These are phyloP conservation scores for Acer saccharum DNA, from an alignment of 345 rosid genomes.

Conservation along the genomic window DNA sequence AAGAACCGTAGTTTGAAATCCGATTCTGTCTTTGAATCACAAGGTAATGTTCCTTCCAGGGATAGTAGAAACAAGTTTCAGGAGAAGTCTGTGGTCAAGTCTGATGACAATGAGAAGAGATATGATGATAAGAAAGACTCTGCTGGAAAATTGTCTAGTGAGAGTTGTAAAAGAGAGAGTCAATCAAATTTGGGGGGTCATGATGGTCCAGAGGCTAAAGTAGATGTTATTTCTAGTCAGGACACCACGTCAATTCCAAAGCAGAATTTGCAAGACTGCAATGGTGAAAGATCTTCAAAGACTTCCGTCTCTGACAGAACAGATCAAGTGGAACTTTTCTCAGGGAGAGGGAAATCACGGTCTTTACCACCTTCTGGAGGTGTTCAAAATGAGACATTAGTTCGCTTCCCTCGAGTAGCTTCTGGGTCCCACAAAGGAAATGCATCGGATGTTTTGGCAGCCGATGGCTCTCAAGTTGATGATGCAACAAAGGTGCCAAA, in stretches of 20 bases:
- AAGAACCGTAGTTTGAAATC: constrained; percentile 50
- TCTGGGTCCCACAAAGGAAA: constrained; percentile 40
- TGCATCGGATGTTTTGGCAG: constrained; percentile 27
- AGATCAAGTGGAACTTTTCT: constrained; percentile 37
- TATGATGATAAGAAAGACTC: constrained; percentile 48
- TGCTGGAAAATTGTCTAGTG: constrained; percentile 38
- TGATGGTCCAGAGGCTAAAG: constrained; percentile 47
- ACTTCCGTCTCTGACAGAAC: constrained; percentile 32
- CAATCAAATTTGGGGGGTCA: constrained; percentile 29
- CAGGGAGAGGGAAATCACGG: constrained; percentile 43
- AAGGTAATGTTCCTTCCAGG: constrained; percentile 35
- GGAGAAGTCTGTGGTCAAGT: constrained; percentile 39
- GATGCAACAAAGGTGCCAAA: constrained; percentile 42
- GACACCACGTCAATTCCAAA: constrained; percentile 38
- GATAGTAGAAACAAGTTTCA: constrained; percentile 45
- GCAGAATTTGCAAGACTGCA: constrained; percentile 41
- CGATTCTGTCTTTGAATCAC: constrained; percentile 38
- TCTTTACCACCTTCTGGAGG: constrained; percentile 49
- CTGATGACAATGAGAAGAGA: constrained; percentile 45
- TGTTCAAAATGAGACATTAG: constrained; percentile 42
- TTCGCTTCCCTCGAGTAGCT: constrained; percentile 24
- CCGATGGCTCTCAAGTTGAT: constrained; percentile 33
- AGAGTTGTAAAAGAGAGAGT: constrained; percentile 43
- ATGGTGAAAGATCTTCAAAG: constrained; percentile 37
- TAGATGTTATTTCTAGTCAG: constrained; percentile 38